Evolutionary conservation across 176 grass and related monocot species (phyloP), one percentile per base, ranked within the genome.

Genomic region (Musa itinerans): DNA sequence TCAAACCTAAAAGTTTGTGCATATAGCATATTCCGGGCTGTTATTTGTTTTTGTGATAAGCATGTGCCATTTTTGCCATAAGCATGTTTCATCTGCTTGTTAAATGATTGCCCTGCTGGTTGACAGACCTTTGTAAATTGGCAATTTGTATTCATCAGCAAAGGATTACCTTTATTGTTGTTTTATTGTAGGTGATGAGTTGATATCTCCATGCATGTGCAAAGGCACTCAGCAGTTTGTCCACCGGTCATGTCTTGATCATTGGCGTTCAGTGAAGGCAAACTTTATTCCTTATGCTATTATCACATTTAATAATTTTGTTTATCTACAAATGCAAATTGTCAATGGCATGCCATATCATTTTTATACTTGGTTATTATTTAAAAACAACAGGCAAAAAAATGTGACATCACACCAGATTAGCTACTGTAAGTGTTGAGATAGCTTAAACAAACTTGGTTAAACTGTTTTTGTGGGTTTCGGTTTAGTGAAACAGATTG

Each of bases 221-320:
- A 99, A 99, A 79, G 95, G 95, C 76, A 99, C 95, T 73, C 95
- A 99, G 65, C 95, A 99, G 54, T 94, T 99, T 86, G 90, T 99
- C 80, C 90, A 99, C 50, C 85, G 95, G 50, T 94, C 95, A 76
- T 99, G 95, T 82, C 95, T 99, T n/a, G 90, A 99, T 75, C 95
- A 99, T 80, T 99, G 95, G 95, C 89, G 95, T 2, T 91, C 95
- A 78, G 90, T 99, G 54, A 99, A 99, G 86, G 95, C 89, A 92
- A 82, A 9, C 5, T 25, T 65, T n/a, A 52, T 26, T 2, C 66
- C 20, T 56, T 21, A 53, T 76, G 11, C 43, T n/a, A 3, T n/a
- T 61, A n/a, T 61, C 2, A 15, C 20, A 51, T 17, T 26, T 50
- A 20, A 3, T 51, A 8, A 10, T 70, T 70, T 51, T 70, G 9